Evolutionary conservation across 164 flowering plant species (phyloP).

Genomic region (Platanus orientalis): DNA sequence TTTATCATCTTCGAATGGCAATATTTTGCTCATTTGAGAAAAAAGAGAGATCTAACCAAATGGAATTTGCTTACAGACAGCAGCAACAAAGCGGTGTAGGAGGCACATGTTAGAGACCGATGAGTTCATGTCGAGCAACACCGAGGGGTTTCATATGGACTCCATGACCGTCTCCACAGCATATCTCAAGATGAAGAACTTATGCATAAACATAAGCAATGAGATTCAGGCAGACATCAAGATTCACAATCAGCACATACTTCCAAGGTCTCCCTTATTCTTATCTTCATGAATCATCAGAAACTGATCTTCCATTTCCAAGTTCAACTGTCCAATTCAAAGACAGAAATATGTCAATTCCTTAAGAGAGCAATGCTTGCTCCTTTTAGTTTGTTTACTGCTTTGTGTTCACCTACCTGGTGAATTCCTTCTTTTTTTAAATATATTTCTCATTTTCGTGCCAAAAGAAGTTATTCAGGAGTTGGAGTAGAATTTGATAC

Average conservation of each 20-base stretch:
- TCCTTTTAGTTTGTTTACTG: no score
- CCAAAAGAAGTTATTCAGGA: no score
- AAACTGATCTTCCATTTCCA: background rate
- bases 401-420: no score
- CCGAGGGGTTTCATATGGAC: constrained; percentile 64
- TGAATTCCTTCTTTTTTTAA: no score
- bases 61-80: constrained; percentile 46
- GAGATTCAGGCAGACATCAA: constrained; percentile 83
- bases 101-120: constrained; percentile 86
- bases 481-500: background rate
- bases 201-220: constrained; percentile 55
- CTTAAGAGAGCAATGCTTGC: no score
- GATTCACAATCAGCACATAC: constrained; percentile 79
- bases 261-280: constrained; percentile 61
- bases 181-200: constrained; percentile 78
- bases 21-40: background rate
- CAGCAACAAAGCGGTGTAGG: constrained; percentile 71
- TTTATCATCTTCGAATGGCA: background rate
- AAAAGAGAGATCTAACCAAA: constrained; percentile 5
- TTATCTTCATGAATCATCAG: constrained; percentile 7
- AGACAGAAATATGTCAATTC: background rate
- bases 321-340: background rate
- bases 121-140: constrained; percentile 69
- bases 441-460: no score
- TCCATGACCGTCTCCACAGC: constrained; percentile 64